These are phyloP conservation scores for Pseudohalonectria lignicola DNA, from an alignment of 2,329 filamentous ascomycete species.

Conservation along the genomic window DNA sequence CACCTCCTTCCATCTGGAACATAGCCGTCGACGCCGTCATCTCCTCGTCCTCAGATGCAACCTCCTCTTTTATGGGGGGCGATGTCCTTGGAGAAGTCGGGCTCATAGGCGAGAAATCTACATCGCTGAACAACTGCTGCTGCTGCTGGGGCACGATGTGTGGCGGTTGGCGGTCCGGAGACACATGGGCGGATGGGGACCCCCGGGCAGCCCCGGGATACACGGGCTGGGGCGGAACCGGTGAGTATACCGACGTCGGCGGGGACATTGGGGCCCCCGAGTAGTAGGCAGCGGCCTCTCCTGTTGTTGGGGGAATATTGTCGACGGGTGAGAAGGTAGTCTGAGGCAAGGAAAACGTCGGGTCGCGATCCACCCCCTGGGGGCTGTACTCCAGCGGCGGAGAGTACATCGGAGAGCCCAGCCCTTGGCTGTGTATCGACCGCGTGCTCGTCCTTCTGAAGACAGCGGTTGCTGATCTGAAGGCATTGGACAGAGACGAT, in stretches of 20 bases:
- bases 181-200: too few relatives aligned
- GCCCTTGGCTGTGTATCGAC: neutral
- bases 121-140: neutral
- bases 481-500: neutral
- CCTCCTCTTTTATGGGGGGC: slow-evolving; percentile 5
- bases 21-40: too few relatives aligned
- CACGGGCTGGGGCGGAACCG: too few relatives aligned
- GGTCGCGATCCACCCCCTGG: slow-evolving; percentile 7
- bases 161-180: neutral
- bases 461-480: slow-evolving; percentile 1
- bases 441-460: slow-evolving; percentile 2
- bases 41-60: slow-evolving; percentile 1
- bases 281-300: slow-evolving; percentile 14
- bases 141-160: slow-evolving; percentile 4
- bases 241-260: slow-evolving; percentile 6
- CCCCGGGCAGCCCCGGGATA: too few relatives aligned
- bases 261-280: slow-evolving; percentile 14
- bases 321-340: slow-evolving; percentile 8
- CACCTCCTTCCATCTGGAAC: too few relatives aligned
- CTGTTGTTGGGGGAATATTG: slow-evolving; percentile 9
- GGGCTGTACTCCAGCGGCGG: slow-evolving; percentile 6
- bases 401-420: neutral
- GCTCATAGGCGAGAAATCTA: slow-evolving; percentile 10
- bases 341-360: slow-evolving; percentile 3
- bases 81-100: slow-evolving; percentile 6